phyloP scores from a whole-genome alignment of 2,329 filamentous ascomycete species.

The Fusarium euwallaceae region DNA sequence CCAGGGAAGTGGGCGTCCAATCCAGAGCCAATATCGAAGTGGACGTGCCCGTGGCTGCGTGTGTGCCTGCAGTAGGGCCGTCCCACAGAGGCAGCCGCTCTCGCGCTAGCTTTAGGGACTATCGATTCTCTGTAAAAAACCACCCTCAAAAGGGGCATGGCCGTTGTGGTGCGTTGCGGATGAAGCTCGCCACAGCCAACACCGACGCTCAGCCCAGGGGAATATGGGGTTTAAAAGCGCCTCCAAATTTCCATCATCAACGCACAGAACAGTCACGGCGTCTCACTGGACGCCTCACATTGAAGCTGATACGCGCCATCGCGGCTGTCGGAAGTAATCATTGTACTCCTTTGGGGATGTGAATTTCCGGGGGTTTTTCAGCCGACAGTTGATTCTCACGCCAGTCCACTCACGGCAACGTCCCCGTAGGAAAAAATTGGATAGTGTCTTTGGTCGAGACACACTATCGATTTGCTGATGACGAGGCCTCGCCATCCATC shows the following conservation, averaged over 20 bases:
- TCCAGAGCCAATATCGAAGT: constrained; percentile 20
- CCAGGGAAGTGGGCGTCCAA: constrained; percentile 1
- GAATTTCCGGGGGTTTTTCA: neutral
- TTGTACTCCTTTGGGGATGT: constrained; percentile 3
- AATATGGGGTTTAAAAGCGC: neutral
- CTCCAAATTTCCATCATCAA: constrained; percentile 21
- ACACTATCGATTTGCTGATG: constrained; percentile 18
- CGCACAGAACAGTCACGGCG: neutral
- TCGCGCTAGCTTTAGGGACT: constrained; percentile 39
- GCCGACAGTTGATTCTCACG: constrained; percentile 15
- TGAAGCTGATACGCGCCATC: constrained; percentile 9
- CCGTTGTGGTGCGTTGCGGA: neutral
- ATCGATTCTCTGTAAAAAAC: constrained; percentile 32
- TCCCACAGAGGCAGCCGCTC: constrained; percentile 7
- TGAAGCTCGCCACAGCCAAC: constrained; percentile 29
- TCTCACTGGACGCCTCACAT: constrained; percentile 31
- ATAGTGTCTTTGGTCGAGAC: constrained; percentile 13
- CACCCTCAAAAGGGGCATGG: constrained; percentile 2
- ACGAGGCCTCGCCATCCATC: constrained; percentile 14
- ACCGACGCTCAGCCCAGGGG: constrained; percentile 11
- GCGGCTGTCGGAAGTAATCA: constrained; percentile 3
- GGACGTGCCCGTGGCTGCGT: constrained; percentile 26
- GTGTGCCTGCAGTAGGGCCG: constrained; percentile 37
- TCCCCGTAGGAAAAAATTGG: neutral
- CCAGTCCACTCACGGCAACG: neutral